Percentiles rank a stretch among this genome's conserved stretches.
Evolutionary conservation across 2,329 filamentous ascomycete species (phyloP).

Genomic region (Nothomitra cinnamomea): DNA sequence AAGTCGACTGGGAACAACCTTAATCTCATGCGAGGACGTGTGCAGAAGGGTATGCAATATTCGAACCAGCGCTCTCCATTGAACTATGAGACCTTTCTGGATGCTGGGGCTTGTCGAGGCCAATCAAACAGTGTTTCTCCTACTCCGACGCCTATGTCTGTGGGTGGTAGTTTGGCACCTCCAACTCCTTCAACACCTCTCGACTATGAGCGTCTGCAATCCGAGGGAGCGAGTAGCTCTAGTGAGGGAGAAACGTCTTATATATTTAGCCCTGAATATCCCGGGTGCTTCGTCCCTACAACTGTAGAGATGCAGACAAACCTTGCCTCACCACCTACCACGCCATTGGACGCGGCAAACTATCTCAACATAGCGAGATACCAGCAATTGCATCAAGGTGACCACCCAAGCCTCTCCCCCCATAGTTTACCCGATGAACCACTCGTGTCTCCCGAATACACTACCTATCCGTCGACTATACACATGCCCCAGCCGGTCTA

Average conservation of each 20-base stretch:
- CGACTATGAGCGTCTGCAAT: not conserved
- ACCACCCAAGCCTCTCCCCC: not conserved
- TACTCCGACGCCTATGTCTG: not conserved
- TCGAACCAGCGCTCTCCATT: constrained; percentile 3
- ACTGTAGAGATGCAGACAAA: constrained; percentile 3
- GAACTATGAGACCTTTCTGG: constrained; percentile 1
- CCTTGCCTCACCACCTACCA: constrained; percentile 4
- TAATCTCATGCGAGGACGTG: constrained; percentile 5
- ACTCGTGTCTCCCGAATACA: not conserved
- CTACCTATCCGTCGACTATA: not conserved
- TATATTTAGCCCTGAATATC: constrained; percentile 1
- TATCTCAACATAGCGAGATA: not conserved
- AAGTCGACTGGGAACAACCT: constrained; percentile 3
- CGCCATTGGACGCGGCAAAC: constrained; percentile 1
- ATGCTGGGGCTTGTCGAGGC: not conserved
- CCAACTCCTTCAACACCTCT: constrained; percentile 4
- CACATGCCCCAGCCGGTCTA: constrained; percentile 6
- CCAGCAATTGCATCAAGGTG: not conserved
- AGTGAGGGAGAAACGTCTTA: not conserved
- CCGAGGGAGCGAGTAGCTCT: not conserved
- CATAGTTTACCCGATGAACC: not conserved
- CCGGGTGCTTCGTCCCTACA: not conserved
- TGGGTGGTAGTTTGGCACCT: constrained; percentile 5
- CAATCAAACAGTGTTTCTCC: not conserved
- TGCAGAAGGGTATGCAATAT: constrained; percentile 3